A percentile compares a stretch with the other conserved stretches of the same genome.
These are phyloP conservation scores for Knoxdaviesia capensis DNA, from an alignment of 2,329 filamentous ascomycete genomes.

Conservation along the genomic window DNA sequence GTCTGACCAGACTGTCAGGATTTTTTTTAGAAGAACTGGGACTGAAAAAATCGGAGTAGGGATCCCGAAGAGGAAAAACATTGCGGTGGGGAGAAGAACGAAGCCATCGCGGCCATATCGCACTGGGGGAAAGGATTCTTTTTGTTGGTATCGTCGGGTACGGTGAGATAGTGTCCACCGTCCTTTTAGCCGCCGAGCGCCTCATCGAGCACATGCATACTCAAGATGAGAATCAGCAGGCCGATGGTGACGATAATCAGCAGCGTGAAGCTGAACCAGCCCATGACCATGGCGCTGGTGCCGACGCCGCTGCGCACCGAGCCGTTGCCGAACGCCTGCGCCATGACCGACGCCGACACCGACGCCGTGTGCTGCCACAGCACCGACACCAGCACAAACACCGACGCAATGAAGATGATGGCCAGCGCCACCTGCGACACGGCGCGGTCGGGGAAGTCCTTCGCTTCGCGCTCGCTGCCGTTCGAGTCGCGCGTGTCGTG, in stretches of 20 bases:
- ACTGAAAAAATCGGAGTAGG: neutral
- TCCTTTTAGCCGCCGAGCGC: slow-evolving; percentile 14
- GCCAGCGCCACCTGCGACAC: slow-evolving; percentile 86
- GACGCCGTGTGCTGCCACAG: slow-evolving; percentile 92
- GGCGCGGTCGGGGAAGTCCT: slow-evolving; percentile 78
- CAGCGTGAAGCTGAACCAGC: slow-evolving; percentile 90
- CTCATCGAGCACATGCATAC: slow-evolving; percentile 60
- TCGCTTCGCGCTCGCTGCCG: slow-evolving; percentile 75
- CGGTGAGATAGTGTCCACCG: neutral
- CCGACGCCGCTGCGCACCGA: slow-evolving; percentile 73
- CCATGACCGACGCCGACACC: slow-evolving; percentile 82
- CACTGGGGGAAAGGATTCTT: no score
- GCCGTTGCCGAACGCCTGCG: slow-evolving; percentile 81
- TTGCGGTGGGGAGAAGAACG: no score
- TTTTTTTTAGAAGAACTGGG: neutral
- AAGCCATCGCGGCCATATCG: no score
- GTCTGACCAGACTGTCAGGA: no score
- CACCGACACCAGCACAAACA: slow-evolving; percentile 54
- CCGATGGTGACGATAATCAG: slow-evolving; percentile 93
- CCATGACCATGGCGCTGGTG: slow-evolving; percentile 88
- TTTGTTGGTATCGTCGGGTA: neutral
- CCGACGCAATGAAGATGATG: slow-evolving; percentile 64
- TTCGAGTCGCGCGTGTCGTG: slow-evolving; percentile 59
- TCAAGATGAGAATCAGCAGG: slow-evolving; percentile 87
- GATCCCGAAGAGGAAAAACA: no score